phyloP scores from a whole-genome alignment of 306 rosid species.

The Casuarina cunninghamiana region DNA sequence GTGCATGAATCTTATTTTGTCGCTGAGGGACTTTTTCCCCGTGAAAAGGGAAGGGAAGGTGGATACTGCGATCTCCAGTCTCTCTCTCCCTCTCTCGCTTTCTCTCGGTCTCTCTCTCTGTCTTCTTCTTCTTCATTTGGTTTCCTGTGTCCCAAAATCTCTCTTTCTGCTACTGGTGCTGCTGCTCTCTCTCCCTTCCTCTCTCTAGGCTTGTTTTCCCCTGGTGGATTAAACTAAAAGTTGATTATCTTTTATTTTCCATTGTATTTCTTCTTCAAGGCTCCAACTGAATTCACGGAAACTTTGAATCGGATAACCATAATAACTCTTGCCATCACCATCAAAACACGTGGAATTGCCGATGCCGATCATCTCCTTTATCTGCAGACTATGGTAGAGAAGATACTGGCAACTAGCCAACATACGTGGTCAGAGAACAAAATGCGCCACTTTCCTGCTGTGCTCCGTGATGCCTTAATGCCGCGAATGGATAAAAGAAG shows the following conservation, averaged over 20 bases:
- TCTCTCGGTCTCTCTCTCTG: no score
- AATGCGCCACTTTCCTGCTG: conserved; percentile 73
- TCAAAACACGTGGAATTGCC: conserved; percentile 96
- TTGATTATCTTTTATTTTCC: conserved; percentile 20
- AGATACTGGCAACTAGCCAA: conserved; percentile 74
- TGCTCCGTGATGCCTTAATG: conserved; percentile 76
- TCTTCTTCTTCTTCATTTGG: no score
- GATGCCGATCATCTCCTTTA: conserved; percentile 91
- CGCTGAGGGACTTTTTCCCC: conserved; percentile 87
- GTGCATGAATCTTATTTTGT: conserved; percentile 91
- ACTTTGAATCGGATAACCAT: conserved; percentile 82
- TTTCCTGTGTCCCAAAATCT: no score
- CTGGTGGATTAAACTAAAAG: conserved; percentile 15
- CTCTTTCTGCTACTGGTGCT: no score
- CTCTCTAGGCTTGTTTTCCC: conserved; percentile 20
- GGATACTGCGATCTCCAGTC: conserved; percentile 35
- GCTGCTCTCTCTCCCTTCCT: no score
- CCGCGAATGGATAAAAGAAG: conserved; percentile 75
- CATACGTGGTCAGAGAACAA: conserved; percentile 98
- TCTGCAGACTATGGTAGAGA: conserved; percentile 86
- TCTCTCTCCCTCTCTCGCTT: no score
- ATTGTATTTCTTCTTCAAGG: conserved; percentile 54
- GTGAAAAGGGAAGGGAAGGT: conserved; percentile 99
- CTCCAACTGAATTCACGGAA: conserved; percentile 94
- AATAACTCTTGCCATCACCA: conserved; percentile 86